Evolutionary conservation across 345 rosid genomes (phyloP), one percentile per base, ranked within the genome.

Genomic region (Eucalyptus lansdowneana): DNA sequence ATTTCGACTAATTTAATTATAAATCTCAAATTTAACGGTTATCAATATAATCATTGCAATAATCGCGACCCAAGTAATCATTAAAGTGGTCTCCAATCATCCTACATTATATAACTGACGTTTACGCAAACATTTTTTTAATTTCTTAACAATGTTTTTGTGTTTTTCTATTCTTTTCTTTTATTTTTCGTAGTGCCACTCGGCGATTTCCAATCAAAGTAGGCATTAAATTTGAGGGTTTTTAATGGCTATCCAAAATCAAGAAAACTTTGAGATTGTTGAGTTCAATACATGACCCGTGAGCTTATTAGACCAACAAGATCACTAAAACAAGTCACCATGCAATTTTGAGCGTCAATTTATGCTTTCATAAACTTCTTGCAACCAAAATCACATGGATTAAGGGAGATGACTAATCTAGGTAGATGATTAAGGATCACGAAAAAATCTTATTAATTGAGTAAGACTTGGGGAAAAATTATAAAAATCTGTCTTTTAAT

Each of bases 41-140:
- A 9, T 4, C 21, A 4, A 65, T n/a, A 0, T 6, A 67, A 31
- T 15, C 2, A 8, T n/a, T n/a, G n/a, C n/a, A n/a, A 0, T 1
- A 67, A n/a, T 67, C 12, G 3, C 3, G n/a, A n/a, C n/a, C n/a
- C n/a, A n/a, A n/a, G n/a, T n/a, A n/a, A n/a, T n/a, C n/a, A n/a
- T n/a, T n/a, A 1, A 62, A 62, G 3, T 62, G 1, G 3, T n/a
- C 11, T 0, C 21, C 21, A n/a, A 0, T 11, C 40, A 0, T n/a
- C 37, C 11, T 21, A 21, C 5, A 4, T 22, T 8, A 0, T 54
- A 21, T 4, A 22, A 21, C 0, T 0, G 12, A n/a, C 1, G 2
- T 3, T 10, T 3, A 22, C 1, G 1, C 0, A 0, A 3, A 56
- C 6, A 9, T 9, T 22, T 22, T 60, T 27, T 27, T 25, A 6